These are phyloP conservation scores for Vitis hybrid DNA, from an alignment of 177 flowering plant species.

Conservation along the genomic window DNA sequence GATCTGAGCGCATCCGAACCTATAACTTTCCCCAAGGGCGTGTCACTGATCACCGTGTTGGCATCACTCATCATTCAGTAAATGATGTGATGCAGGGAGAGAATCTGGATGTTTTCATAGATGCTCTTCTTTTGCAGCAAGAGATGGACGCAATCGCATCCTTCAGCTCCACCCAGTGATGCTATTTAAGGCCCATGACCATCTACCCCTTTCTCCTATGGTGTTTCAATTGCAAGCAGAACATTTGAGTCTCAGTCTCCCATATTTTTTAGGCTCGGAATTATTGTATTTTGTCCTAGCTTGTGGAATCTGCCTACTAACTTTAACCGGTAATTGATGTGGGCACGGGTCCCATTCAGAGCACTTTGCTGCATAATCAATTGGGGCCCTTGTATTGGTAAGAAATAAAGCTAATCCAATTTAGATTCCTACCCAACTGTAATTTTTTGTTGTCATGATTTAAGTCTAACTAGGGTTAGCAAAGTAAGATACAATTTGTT, in stretches of 20 bases:
- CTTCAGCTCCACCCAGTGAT: constrained; percentile 42
- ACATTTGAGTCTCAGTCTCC: not conserved
- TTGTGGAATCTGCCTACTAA: too few relatives aligned
- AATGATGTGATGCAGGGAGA: constrained; percentile 80
- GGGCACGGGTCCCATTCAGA: too few relatives aligned
- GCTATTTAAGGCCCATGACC: not conserved
- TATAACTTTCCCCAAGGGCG: constrained; percentile 98
- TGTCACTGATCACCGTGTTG: constrained; percentile 94
- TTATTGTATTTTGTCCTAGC: too few relatives aligned
- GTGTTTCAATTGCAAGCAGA: not conserved
- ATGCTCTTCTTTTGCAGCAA: constrained; percentile 82
- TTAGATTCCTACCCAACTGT: too few relatives aligned
- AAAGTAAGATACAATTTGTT: too few relatives aligned
- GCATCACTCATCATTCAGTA: constrained; percentile 80
- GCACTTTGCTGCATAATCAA: too few relatives aligned
- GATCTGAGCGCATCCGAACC: constrained; percentile 94
- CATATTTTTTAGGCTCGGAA: too few relatives aligned
- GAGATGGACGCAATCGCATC: constrained; percentile 92
- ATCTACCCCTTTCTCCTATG: not conserved
- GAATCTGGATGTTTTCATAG: constrained; percentile 68
- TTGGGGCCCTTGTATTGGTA: too few relatives aligned
- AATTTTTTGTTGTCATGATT: too few relatives aligned
- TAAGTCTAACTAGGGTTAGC: too few relatives aligned
- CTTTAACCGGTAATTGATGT: too few relatives aligned
- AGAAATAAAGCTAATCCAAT: too few relatives aligned